Conservation (phyloP, 225 moss, liverwort and hornwort genomes). For the Marchantia polymorpha region DNA sequence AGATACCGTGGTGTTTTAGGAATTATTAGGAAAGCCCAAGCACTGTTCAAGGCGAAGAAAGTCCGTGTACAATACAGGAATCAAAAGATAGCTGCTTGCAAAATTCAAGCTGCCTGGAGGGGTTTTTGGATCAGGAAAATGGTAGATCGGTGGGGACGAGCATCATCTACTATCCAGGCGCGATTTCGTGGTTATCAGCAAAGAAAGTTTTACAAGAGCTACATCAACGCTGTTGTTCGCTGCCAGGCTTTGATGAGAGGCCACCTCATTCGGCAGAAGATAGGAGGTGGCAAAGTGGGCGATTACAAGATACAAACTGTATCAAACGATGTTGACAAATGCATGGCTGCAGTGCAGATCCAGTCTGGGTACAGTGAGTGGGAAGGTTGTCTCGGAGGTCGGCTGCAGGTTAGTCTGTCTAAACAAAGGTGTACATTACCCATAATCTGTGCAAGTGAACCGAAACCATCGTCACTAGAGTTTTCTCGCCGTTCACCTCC, state of each 20-base stretch:
- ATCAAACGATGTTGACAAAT: background rate
- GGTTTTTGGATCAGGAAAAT: constrained; percentile 5
- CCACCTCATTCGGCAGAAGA: constrained; percentile 21
- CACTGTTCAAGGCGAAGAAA: background rate
- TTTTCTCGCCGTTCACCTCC: too few species aligned
- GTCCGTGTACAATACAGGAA: background rate
- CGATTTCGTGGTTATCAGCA: constrained; percentile 42
- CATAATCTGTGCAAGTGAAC: too few species aligned
- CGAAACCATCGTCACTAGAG: too few species aligned
- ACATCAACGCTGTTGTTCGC: constrained; percentile 19
- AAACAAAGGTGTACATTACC: too few species aligned
- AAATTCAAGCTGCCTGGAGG: constrained; percentile 33
- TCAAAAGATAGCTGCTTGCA: background rate
- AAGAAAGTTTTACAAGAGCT: constrained; percentile 22
- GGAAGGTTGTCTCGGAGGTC: background rate
- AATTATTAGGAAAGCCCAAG: constrained; percentile 12
- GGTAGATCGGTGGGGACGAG: constrained; percentile 2
- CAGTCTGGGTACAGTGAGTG: background rate
- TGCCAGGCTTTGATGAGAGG: constrained; percentile 39
- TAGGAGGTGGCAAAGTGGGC: constrained; percentile 13
- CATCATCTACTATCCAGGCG: constrained; percentile 35
- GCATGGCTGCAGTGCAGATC: background rate
- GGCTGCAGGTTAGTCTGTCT: background rate
- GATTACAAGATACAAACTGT: background rate
- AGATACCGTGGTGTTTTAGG: constrained; percentile 17